Evolutionary conservation across 2,329 filamentous ascomycete species (phyloP).

Genomic region (Phyllosticta paracitricarpa): DNA sequence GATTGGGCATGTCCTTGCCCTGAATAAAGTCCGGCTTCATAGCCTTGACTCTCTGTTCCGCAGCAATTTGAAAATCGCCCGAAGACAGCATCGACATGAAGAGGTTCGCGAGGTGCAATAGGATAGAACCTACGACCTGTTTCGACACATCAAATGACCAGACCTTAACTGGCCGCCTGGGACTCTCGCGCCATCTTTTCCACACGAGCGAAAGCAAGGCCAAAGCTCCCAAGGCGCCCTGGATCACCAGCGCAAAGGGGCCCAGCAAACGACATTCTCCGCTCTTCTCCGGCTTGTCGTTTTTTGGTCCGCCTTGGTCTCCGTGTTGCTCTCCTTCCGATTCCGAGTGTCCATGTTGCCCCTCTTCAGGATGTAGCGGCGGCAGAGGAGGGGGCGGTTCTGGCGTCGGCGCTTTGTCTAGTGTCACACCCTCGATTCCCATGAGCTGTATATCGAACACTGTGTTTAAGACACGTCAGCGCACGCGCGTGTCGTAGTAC

Average conservation of each 20-base stretch:
- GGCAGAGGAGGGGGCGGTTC: constrained; percentile 1
- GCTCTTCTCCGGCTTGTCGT: constrained; percentile 32
- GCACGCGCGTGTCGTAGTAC: neutral
- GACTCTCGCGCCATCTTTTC: constrained; percentile 86
- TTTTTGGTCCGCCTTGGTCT: constrained; percentile 18
- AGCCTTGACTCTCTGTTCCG: constrained; percentile 22
- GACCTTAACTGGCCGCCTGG: constrained; percentile 85
- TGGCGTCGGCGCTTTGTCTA: neutral
- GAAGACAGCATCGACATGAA: constrained; percentile 95
- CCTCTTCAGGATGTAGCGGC: constrained; percentile 13
- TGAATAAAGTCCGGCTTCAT: constrained; percentile 20
- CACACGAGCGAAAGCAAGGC: constrained; percentile 80
- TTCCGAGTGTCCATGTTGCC: constrained; percentile 12
- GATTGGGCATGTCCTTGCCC: constrained; percentile 59
- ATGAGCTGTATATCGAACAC: constrained; percentile 90
- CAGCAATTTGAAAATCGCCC: constrained; percentile 63
- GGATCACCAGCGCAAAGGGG: constrained; percentile 82
- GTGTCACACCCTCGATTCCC: constrained; percentile 62
- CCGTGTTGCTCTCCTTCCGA: constrained; percentile 13
- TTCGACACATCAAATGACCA: constrained; percentile 98
- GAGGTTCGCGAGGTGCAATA: constrained; percentile 87
- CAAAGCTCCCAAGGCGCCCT: constrained; percentile 72
- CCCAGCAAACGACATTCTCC: constrained; percentile 84
- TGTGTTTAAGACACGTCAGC: constrained; percentile 24
- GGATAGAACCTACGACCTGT: constrained; percentile 85